Conservation (phyloP, 208 protist species). For the Trypanosoma scelopori region DNA sequence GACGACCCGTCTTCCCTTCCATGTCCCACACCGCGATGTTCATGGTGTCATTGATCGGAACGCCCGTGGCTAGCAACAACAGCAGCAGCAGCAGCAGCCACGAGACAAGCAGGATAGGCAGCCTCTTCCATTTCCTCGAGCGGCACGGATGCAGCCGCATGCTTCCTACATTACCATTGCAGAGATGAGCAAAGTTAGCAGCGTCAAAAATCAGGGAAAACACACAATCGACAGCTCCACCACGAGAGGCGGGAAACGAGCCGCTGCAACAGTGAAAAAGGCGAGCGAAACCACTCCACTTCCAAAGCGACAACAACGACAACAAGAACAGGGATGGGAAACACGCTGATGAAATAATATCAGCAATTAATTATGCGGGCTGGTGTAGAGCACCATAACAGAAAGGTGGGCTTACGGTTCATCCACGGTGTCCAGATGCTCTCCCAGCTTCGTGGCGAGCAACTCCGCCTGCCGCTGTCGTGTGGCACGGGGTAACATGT, state of each 20-base stretch:
- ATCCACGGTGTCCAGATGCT: slow-evolving; percentile 31
- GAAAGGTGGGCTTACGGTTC: not conserved
- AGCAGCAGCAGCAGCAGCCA: not conserved
- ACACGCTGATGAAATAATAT: no score
- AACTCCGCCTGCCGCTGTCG: slow-evolving; percentile 55
- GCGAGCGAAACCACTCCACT: not conserved
- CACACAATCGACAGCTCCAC: slow-evolving; percentile 6
- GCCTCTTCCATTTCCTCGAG: not conserved
- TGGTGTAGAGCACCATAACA: not conserved
- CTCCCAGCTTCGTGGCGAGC: slow-evolving; percentile 37
- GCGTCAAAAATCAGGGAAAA: no score
- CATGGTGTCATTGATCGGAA: not conserved
- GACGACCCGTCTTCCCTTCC: not conserved
- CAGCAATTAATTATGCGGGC: not conserved
- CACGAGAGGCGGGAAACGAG: no score
- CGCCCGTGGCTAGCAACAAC: not conserved
- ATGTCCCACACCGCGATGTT: not conserved
- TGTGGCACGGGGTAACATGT: slow-evolving; percentile 30
- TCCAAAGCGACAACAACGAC: not conserved
- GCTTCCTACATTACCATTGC: not conserved
- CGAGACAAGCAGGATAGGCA: not conserved
- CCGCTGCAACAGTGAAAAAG: no score
- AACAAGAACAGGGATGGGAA: no score
- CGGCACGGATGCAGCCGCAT: not conserved
- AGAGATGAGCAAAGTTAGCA: slow-evolving; percentile 12